These are phyloP conservation scores for Pseudocercospora fijiensis DNA, from an alignment of 2,329 filamentous ascomycete genomes.

Conservation along the genomic window DNA sequence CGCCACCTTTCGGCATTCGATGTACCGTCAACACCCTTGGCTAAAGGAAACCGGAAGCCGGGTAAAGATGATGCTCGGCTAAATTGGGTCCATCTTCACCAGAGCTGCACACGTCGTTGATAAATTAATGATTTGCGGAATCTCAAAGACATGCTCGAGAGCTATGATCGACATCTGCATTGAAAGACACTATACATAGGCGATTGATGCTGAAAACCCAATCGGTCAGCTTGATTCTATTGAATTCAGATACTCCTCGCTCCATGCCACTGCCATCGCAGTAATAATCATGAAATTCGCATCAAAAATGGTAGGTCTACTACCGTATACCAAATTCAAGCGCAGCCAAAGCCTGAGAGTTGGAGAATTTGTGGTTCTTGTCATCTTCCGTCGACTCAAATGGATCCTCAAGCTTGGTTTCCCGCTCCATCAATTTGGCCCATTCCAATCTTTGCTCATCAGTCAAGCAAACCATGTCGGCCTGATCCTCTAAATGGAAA, in stretches of 20 bases:
- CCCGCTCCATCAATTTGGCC: constrained; percentile 29
- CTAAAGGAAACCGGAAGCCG: background rate
- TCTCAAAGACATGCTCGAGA: background rate
- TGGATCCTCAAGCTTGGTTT: constrained; percentile 16
- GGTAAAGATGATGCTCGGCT: background rate
- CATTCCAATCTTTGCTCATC: constrained; percentile 33
- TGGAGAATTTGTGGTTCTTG: constrained; percentile 19
- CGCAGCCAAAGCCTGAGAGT: constrained; percentile 31
- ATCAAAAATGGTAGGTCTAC: background rate
- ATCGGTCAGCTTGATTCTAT: background rate
- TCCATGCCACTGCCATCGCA: background rate
- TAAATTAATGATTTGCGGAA: background rate
- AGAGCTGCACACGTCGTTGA: too few relatives aligned
- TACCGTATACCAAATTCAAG: constrained; percentile 31
- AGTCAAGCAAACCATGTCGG: constrained; percentile 29
- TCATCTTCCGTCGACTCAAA: constrained; percentile 11
- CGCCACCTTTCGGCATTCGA: background rate
- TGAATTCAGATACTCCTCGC: background rate
- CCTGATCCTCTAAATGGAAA: constrained; percentile 24
- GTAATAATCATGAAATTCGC: background rate
- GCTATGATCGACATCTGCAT: background rate
- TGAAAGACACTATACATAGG: background rate
- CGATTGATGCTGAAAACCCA: background rate
- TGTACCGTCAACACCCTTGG: background rate
- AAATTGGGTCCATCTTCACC: background rate